These are phyloP conservation scores for Hypoxylon rubiginosum DNA, from an alignment of 2,329 filamentous ascomycete species.

Conservation along the genomic window DNA sequence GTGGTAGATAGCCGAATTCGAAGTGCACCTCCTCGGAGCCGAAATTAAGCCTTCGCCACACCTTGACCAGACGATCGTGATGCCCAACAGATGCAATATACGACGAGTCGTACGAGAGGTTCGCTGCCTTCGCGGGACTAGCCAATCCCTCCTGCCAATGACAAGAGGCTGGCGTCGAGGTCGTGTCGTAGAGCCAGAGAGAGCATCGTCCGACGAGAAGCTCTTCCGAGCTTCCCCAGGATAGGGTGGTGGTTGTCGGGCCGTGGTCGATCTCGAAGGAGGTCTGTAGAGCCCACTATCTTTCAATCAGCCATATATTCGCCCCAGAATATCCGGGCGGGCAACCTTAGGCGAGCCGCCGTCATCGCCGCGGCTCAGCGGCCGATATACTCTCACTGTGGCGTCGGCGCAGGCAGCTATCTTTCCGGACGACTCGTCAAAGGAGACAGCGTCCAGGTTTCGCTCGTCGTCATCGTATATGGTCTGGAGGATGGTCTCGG, in stretches of 20 bases:
- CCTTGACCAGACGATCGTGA: constrained; percentile 87
- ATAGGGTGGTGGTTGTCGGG: constrained; percentile 68
- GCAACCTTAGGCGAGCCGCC: constrained; percentile 74
- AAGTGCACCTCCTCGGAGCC: constrained; percentile 87
- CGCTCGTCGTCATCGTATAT: constrained; percentile 85
- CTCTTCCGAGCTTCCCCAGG: constrained; percentile 90
- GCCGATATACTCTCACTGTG: constrained; percentile 82
- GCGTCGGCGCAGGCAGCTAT: constrained; percentile 80
- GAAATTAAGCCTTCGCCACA: constrained; percentile 91
- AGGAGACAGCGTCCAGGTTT: constrained; percentile 78
- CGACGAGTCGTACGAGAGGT: constrained; percentile 87
- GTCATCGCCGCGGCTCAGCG: constrained; percentile 77
- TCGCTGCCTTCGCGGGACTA: constrained; percentile 78
- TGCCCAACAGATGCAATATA: constrained; percentile 85
- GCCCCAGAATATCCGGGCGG: constrained; percentile 13
- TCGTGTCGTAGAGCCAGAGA: constrained; percentile 76
- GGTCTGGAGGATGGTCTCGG: constrained; percentile 84
- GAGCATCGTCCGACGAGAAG: constrained; percentile 80
- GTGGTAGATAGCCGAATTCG: constrained; percentile 90
- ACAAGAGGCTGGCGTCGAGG: constrained; percentile 62
- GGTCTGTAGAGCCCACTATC: constrained; percentile 74
- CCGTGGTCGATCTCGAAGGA: constrained; percentile 67
- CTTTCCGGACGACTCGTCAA: constrained; percentile 87
- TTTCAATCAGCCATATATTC: constrained; percentile 29
- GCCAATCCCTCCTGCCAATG: constrained; percentile 84